Conservation (phyloP, 306 rosid genomes). For the Ormosia semicastrata region DNA sequence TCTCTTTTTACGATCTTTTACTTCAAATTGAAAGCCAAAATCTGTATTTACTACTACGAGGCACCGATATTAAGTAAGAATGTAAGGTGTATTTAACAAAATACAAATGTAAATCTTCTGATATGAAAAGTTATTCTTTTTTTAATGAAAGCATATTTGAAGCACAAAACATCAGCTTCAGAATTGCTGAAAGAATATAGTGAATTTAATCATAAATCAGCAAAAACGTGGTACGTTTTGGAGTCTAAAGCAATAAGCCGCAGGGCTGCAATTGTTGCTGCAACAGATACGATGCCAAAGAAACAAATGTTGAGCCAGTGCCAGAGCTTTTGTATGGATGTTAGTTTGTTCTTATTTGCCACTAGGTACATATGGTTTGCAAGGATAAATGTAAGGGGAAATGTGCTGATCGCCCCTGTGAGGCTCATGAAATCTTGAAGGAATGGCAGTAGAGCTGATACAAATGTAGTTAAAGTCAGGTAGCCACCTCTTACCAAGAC, state of each 20-base stretch:
- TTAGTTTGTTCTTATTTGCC: constrained; percentile 71
- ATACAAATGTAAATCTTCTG: neutral
- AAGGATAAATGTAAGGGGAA: constrained; percentile 91
- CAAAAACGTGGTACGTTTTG: constrained; percentile 68
- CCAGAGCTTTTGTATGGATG: constrained; percentile 67
- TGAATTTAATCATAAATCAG: constrained; percentile 57
- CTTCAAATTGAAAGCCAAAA: neutral
- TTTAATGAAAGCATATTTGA: neutral
- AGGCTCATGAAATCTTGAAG: constrained; percentile 99
- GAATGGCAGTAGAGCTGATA: constrained; percentile 86
- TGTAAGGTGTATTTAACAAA: neutral
- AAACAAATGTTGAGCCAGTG: constrained; percentile 87
- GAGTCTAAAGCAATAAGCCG: constrained; percentile 85
- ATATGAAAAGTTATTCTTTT: neutral
- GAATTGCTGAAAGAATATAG: constrained; percentile 10
- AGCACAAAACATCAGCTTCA: neutral
- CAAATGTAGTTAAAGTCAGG: constrained; percentile 64
- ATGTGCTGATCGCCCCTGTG: constrained; percentile 93
- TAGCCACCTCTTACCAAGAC: constrained; percentile 80
- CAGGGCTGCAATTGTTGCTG: constrained; percentile 76
- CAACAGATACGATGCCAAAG: constrained; percentile 70
- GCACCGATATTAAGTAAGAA: neutral
- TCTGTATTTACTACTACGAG: neutral
- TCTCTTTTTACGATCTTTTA: neutral
- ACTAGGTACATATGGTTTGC: constrained; percentile 89